Percentiles rank a stretch among this genome's conserved stretches.
phyloP scores from a whole-genome alignment of 192 early-diverging fungal species.

The Mortierella antarctica region DNA sequence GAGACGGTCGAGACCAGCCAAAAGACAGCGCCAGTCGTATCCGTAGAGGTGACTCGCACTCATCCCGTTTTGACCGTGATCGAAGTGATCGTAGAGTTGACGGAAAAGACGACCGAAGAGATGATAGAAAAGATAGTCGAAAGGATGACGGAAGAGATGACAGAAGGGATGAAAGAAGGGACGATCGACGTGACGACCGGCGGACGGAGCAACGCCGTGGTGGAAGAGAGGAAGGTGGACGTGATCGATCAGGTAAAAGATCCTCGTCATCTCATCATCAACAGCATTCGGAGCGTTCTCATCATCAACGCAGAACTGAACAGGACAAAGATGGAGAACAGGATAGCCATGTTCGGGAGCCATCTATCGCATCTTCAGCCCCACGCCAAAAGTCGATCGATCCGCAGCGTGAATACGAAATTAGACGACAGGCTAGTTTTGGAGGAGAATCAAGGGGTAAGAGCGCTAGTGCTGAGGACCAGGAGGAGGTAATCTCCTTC shows the following conservation, averaged over 20 bases:
- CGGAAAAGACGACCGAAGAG: conserved; percentile 11
- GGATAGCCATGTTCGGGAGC: conserved; percentile 12
- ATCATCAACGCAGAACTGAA: background rate
- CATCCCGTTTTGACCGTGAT: conserved; percentile 27
- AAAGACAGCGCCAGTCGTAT: conserved; percentile 11
- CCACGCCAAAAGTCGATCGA: conserved; percentile 8
- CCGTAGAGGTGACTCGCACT: conserved; percentile 8
- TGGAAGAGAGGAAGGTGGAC: background rate
- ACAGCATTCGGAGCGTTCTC: conserved; percentile 12
- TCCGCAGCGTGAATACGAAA: conserved; percentile 31
- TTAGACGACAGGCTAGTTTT: conserved; percentile 14
- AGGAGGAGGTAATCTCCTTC: conserved; percentile 27
- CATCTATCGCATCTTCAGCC: conserved; percentile 7
- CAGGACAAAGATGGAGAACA: conserved; percentile 2
- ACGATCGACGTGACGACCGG: conserved; percentile 2
- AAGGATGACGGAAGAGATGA: conserved; percentile 16
- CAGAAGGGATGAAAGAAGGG: conserved; percentile 5
- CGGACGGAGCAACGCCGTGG: too few relatives aligned
- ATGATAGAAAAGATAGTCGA: conserved; percentile 13
- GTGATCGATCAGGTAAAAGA: background rate
- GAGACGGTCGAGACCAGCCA: conserved; percentile 9
- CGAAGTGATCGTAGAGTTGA: conserved; percentile 7
- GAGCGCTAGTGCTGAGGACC: background rate
- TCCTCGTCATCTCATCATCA: conserved; percentile 1
- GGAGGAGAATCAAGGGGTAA: conserved; percentile 1